These are phyloP conservation scores for Flaveria sonorensis DNA, from an alignment of 129 eudicot species.

Conservation along the genomic window DNA sequence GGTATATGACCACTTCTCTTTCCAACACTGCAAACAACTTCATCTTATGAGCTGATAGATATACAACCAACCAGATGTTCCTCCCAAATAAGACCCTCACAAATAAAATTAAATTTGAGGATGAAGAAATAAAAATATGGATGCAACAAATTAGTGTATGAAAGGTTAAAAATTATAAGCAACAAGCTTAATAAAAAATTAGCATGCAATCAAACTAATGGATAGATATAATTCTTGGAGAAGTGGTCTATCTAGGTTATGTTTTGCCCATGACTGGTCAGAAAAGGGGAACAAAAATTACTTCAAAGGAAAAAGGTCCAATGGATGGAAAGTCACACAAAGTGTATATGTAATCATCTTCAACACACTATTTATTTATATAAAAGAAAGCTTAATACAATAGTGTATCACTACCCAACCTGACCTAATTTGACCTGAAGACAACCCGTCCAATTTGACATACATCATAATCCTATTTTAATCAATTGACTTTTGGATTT, in stretches of 20 bases:
- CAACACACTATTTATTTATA: neutral
- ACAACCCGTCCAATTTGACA: neutral
- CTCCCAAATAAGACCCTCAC: no score
- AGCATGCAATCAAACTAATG: neutral
- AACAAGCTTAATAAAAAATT: neutral
- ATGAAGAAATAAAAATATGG: neutral
- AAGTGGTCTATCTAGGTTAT: no score
- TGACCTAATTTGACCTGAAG: no score
- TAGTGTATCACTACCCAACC: neutral
- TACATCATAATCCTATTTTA: neutral
- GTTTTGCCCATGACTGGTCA: no score
- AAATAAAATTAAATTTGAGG: neutral
- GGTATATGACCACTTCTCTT: constrained; percentile 94
- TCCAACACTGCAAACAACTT: constrained; percentile 65
- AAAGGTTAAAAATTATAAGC: neutral
- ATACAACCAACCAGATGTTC: neutral
- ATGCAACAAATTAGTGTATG: neutral
- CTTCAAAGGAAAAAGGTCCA: neutral
- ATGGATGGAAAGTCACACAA: neutral
- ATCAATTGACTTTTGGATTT: neutral
- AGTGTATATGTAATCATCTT: neutral
- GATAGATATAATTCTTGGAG: neutral
- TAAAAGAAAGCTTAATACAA: neutral
- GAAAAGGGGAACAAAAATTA: neutral
- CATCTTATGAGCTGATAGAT: constrained; percentile 7